Evolutionary conservation across 73 alveolate genomes (phyloP).

Genomic region (Paramecium sonneborni): DNA sequence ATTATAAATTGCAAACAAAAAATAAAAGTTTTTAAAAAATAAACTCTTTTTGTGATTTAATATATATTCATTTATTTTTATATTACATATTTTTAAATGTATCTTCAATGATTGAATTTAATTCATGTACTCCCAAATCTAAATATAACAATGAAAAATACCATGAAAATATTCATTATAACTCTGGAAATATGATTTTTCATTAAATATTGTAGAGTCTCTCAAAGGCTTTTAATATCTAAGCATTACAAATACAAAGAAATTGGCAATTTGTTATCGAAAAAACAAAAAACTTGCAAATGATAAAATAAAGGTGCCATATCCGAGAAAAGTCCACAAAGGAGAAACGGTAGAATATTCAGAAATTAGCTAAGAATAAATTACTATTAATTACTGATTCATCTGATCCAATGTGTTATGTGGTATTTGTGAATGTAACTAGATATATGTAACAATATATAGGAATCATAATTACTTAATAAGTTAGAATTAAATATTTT

Average conservation of each 20-base stretch:
- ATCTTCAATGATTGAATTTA: not conserved
- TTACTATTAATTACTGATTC: not conserved
- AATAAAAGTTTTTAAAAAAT: no score
- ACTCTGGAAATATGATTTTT: not conserved
- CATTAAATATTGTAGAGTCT: constrained; percentile 13
- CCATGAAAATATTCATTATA: constrained; percentile 14
- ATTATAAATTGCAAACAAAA: no score
- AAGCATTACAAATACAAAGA: constrained; percentile 17
- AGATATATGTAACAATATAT: not conserved
- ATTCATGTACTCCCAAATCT: not conserved
- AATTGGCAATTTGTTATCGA: not conserved
- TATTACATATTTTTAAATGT: not conserved
- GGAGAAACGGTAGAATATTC: not conserved
- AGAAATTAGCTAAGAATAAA: not conserved
- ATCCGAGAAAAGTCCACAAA: not conserved
- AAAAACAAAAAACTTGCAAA: not conserved
- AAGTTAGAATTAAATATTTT: not conserved
- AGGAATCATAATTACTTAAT: not conserved
- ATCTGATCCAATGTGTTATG: not conserved
- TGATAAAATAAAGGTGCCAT: not conserved
- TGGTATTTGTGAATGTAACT: not conserved
- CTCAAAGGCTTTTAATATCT: not conserved
- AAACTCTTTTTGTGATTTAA: not conserved
- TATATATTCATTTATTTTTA: not conserved
- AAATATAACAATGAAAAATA: not conserved